A percentile compares a stretch with the other conserved stretches of the same genome.
phyloP scores from a whole-genome alignment of 495 filamentous ascomycete genomes.

The Hyaloscypha hepaticicola region DNA sequence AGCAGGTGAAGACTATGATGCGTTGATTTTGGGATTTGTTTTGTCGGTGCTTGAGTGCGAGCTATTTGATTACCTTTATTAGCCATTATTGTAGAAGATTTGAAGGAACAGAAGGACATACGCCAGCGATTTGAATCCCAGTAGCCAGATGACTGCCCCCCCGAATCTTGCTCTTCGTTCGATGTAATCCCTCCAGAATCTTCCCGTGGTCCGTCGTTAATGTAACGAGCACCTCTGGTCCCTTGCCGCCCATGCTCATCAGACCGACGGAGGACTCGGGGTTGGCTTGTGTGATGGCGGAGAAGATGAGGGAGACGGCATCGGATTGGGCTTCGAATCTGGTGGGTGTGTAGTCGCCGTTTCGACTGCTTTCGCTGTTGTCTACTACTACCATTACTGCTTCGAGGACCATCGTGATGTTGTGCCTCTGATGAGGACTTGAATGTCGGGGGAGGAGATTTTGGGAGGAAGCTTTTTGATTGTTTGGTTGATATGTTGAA shows the following conservation, averaged over 20 bases:
- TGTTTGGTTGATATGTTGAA: not conserved
- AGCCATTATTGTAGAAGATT: not conserved
- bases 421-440: constrained; percentile 24
- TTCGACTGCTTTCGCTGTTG: constrained; percentile 96
- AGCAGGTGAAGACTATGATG: constrained; percentile 94
- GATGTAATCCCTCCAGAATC: constrained; percentile 88
- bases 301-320: constrained; percentile 91
- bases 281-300: constrained; percentile 88
- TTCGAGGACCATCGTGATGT: constrained; percentile 55
- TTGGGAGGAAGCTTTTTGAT: not conserved
- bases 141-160: constrained; percentile 84
- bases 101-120: constrained; percentile 49
- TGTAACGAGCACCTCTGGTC: constrained; percentile 93
- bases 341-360: constrained; percentile 93
- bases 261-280: constrained; percentile 95
- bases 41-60: constrained; percentile 97
- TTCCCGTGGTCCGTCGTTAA: constrained; percentile 94
- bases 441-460: not conserved
- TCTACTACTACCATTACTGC: constrained; percentile 78
- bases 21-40: constrained; percentile 94
- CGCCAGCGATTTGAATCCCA: constrained; percentile 89
- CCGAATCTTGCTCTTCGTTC: constrained; percentile 94
- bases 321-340: constrained; percentile 95
- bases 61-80: constrained; percentile 44
- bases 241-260: constrained; percentile 98